A percentile compares a stretch with the other conserved stretches of the same genome.
phyloP scores from a whole-genome alignment of 768 basidiomycete genomes.

The Sarcodon aspratus region DNA sequence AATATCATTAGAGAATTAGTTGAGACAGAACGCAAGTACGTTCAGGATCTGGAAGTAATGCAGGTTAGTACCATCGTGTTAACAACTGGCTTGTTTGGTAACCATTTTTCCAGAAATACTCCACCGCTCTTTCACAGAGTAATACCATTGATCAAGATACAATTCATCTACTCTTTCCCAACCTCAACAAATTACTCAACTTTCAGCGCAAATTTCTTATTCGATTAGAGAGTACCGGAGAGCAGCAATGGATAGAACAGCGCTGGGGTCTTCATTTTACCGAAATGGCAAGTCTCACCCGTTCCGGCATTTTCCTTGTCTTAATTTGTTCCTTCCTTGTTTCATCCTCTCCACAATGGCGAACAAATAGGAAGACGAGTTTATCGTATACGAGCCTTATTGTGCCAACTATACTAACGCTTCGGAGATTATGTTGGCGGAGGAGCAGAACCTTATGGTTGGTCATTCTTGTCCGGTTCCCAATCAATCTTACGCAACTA shows the following conservation, averaged over 20 bases:
- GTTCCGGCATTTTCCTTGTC: constrained; percentile 16
- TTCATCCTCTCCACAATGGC: background rate
- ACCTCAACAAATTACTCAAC: constrained; percentile 89
- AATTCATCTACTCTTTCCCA: constrained; percentile 91
- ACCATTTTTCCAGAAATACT: constrained; percentile 58
- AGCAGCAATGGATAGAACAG: constrained; percentile 73
- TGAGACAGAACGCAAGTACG: constrained; percentile 93
- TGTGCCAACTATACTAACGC: constrained; percentile 56
- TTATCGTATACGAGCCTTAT: constrained; percentile 93
- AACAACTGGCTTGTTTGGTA: background rate
- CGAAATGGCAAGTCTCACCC: constrained; percentile 54
- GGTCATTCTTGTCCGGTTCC: constrained; percentile 2
- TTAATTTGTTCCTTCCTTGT: constrained; percentile 12
- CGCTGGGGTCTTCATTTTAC: constrained; percentile 82
- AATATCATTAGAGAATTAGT: constrained; percentile 72
- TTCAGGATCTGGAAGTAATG: constrained; percentile 92
- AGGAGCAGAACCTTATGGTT: constrained; percentile 80
- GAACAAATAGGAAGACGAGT: constrained; percentile 85
- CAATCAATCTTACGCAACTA: constrained; percentile 4
- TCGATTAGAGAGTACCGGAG: constrained; percentile 76
- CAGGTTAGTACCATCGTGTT: constrained; percentile 47
- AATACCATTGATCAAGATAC: constrained; percentile 90
- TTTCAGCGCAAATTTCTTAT: constrained; percentile 94
- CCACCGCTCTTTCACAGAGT: constrained; percentile 69
- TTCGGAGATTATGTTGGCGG: constrained; percentile 28